phyloP scores from a whole-genome alignment of 2,329 filamentous ascomycete genomes.

The Epichloe aotearoae region DNA sequence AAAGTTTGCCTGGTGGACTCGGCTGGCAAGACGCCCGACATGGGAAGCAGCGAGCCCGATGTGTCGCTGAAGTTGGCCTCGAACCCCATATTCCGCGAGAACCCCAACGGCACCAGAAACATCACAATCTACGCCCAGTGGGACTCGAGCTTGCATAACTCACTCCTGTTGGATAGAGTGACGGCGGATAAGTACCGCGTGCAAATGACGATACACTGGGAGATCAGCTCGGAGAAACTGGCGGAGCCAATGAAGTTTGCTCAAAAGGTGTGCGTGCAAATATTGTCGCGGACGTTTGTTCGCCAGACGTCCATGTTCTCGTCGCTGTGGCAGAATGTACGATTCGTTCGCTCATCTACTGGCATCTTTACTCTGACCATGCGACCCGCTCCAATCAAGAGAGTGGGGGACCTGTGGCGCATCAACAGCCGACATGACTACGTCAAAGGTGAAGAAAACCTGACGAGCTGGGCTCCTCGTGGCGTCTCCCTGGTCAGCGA shows the following conservation, averaged over 20 bases:
- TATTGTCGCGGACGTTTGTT: constrained; percentile 71
- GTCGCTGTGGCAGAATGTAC: constrained; percentile 69
- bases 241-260: constrained; percentile 82
- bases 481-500: constrained; percentile 87
- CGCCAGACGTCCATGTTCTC: constrained; percentile 80
- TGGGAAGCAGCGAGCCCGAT: constrained; percentile 58
- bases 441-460: constrained; percentile 84
- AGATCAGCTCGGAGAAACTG: constrained; percentile 69
- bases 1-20: constrained; percentile 74
- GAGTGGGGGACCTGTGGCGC: constrained; percentile 81
- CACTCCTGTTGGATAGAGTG: constrained; percentile 81
- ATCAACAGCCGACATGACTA: constrained; percentile 93
- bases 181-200: constrained; percentile 90
- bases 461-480: constrained; percentile 75
- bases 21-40: constrained; percentile 70
- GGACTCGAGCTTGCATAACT: constrained; percentile 89
- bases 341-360: constrained; percentile 77
- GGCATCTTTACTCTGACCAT: constrained; percentile 78
- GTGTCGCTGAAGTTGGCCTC: constrained; percentile 65
- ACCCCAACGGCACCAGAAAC: constrained; percentile 80
- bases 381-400: constrained; percentile 78
- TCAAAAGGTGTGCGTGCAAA: constrained; percentile 68
- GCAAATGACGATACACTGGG: constrained; percentile 77
- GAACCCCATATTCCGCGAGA: constrained; percentile 66
- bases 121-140: constrained; percentile 84